Evolutionary conservation across 805 yeast species (phyloP).

Genomic region (Myxozyma melibiosi): DNA sequence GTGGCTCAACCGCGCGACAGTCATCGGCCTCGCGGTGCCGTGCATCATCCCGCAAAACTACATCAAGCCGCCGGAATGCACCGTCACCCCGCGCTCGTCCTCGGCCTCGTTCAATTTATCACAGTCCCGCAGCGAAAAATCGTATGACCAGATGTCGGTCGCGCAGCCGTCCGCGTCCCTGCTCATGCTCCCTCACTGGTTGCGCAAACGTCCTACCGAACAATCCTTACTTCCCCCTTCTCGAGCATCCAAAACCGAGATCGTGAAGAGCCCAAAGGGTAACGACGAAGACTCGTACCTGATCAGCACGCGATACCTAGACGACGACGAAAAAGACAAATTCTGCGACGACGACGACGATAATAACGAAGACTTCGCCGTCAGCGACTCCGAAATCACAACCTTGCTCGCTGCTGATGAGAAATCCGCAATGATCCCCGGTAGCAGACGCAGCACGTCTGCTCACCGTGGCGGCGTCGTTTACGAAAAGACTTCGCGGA

Average conservation of each 20-base stretch:
- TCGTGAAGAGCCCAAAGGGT: neutral
- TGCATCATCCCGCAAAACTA: conserved; percentile 27
- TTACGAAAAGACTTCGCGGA: conserved; percentile 2
- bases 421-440: neutral
- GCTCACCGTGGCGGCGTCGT: neutral
- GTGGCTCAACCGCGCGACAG: conserved; percentile 32
- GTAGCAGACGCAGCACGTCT: neutral
- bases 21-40: conserved; percentile 27
- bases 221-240: no score
- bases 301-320: conserved; percentile 21
- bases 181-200: no score
- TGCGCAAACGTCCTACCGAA: no score
- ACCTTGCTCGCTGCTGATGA: neutral
- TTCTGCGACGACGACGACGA: conserved; percentile 1
- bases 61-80: conserved; percentile 27
- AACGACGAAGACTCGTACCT: conserved; percentile 11
- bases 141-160: conserved; percentile 12
- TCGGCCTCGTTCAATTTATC: neutral
- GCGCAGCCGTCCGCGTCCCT: neutral
- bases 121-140: conserved; percentile 2
- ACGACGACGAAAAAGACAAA: conserved; percentile 11
- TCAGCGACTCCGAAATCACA: neutral
- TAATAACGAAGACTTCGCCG: conserved; percentile 3
- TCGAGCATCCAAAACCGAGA: neutral
- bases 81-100: neutral